Conservation (phyloP, 1,139 yeast species). For the Yamadazyma buinensis region DNA sequence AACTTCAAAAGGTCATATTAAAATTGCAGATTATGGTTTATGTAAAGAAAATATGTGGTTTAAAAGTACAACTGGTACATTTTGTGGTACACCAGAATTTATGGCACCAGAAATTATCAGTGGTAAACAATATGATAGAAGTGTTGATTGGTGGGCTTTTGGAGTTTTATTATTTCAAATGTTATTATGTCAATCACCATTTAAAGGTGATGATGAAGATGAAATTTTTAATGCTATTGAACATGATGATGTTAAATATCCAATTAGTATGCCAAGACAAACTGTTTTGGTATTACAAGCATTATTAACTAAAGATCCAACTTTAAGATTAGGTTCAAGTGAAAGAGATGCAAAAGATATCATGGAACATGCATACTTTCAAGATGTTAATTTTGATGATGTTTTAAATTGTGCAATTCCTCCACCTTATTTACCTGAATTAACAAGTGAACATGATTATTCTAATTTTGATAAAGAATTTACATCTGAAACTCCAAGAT, state of each 20-base stretch:
- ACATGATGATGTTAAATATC: conserved; percentile 96
- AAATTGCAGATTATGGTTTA: conserved; percentile 93
- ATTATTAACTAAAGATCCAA: conserved; percentile 84
- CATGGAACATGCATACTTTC: conserved; percentile 93
- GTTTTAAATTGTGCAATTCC: conserved; percentile 67
- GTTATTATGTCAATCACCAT: conserved; percentile 95
- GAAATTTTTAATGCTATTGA: conserved; percentile 97
- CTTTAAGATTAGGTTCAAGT: conserved; percentile 78
- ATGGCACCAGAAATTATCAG: conserved; percentile 98
- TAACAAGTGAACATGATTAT: conserved; percentile 84
- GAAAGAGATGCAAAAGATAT: conserved; percentile 87
- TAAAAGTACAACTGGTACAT: conserved; percentile 88
- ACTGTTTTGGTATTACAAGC: conserved; percentile 93
- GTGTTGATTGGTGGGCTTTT: conserved; percentile 99
- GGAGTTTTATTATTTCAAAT: conserved; percentile 95
- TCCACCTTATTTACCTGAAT: conserved; percentile 82
- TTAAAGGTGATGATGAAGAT: conserved; percentile 97
- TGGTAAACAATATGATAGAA: conserved; percentile 87
- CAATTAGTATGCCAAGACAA: conserved; percentile 96
- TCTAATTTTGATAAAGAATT: conserved; percentile 93
- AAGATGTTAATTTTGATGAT: conserved; percentile 86
- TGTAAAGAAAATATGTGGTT: conserved; percentile 96
- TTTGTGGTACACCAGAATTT: conserved; percentile 98
- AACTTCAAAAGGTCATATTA: conserved; percentile 91
- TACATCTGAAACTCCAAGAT: conserved; percentile 89